Conservation (phyloP, 208 protist genomes). For the Crithidia brevicula region DNA sequence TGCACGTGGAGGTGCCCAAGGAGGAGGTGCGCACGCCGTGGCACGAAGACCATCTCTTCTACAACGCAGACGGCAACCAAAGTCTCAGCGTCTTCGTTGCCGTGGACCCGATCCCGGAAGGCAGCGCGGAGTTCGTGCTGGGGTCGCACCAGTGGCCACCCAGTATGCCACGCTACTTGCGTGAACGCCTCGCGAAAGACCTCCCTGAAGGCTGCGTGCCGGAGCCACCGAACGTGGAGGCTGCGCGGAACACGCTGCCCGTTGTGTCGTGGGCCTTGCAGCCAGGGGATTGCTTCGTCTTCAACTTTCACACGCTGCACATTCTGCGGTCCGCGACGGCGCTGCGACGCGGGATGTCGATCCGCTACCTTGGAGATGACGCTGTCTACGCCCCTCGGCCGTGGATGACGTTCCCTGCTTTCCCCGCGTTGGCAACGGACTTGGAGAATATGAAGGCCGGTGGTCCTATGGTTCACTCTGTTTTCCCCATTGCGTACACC, state of each 20-base stretch:
- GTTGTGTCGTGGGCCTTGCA: constrained; percentile 34
- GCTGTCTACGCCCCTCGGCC: constrained; percentile 27
- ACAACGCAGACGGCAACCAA: constrained; percentile 49
- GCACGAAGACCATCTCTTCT: constrained; percentile 55
- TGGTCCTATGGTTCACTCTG: constrained; percentile 10
- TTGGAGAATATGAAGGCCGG: constrained; percentile 18
- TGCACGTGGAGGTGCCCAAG: constrained; percentile 45
- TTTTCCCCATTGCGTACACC: constrained; percentile 31
- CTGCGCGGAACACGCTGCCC: constrained; percentile 24
- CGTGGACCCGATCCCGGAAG: constrained; percentile 36
- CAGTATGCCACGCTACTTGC: constrained; percentile 48
- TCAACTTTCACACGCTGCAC: constrained; percentile 49
- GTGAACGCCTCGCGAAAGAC: constrained; percentile 40
- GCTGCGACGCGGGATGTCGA: constrained; percentile 40
- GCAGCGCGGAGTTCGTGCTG: constrained; percentile 42
- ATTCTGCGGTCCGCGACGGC: constrained; percentile 17
- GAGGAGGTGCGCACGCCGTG: constrained; percentile 38
- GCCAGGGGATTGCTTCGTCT: constrained; percentile 37
- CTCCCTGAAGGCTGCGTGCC: constrained; percentile 36
- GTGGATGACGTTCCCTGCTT: constrained; percentile 38
- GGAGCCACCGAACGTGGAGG: constrained; percentile 42
- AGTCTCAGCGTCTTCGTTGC: constrained; percentile 54
- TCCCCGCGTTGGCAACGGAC: constrained; percentile 37
- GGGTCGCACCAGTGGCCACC: constrained; percentile 47
- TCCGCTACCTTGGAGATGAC: constrained; percentile 41